Base-by-base conservation (phyloP, 441 rosid species). In the Cnidoscolus chayamansa region DNA sequence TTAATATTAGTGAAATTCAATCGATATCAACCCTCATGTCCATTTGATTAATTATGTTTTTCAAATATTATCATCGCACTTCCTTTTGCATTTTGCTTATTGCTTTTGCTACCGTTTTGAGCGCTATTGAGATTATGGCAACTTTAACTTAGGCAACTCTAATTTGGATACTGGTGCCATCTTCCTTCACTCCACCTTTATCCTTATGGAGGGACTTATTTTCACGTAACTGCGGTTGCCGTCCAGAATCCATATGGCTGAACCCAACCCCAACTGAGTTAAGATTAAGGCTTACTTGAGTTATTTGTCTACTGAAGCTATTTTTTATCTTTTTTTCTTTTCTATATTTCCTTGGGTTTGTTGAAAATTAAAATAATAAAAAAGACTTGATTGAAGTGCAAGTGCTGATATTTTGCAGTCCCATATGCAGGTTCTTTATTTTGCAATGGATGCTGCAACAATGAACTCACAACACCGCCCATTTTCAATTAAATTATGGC, bases 401-500 rank as follows among this genome's bases (percentile, higher is more conserved):
- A 57, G 47, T 57, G 62, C 47, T 63, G 11, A 54, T 61, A 51
- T 17, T 49, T 40, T 20, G 50, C 15, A 48, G 55, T 8, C 9
- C 17, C 32, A 10, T 63, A 10, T 56, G 45, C n/a, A 62, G 63
- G 45, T 47, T 55, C 35, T 32, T 45, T 40, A 40, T 40, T 5
- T 49, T 65, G 67, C 68, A 66, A 89, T 87, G 94, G 90, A 86
- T 81, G 81, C 80, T 43, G 65, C 86, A 40, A 59, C 83, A 15
- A 67, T 75, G 54, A 85, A 81, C 78, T 79, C 87, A 31, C 88
- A 88, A 49, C 88, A 78, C 55, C 88, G 81, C 61, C 79, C 93
- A 7, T 84, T 88, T 65, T 90, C 94, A 11, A 81, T 94, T 68
- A 92, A 94, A 68, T 82, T 94, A 10, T 92, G 98, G 97, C 99